phyloP scores from a whole-genome alignment of 164 flowering plant species.

The Brasenia schreberi region DNA sequence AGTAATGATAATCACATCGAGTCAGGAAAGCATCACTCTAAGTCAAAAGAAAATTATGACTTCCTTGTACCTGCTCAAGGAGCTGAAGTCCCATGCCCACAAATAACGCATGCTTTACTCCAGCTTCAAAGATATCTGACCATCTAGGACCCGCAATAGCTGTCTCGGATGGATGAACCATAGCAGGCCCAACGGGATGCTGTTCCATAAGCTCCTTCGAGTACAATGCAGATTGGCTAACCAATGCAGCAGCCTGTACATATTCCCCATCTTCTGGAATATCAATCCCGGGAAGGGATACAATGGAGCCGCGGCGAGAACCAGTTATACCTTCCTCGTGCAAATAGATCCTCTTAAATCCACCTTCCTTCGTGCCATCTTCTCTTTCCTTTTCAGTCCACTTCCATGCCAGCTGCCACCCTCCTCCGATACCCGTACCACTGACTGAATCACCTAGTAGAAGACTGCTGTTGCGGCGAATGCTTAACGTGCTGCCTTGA shows the following conservation, averaged over 20 bases:
- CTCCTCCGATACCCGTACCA: constrained; percentile 49
- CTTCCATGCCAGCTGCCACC: constrained; percentile 55
- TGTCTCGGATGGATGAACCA: constrained; percentile 39
- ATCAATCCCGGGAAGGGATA: constrained; percentile 34
- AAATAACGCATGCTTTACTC: constrained; percentile 44
- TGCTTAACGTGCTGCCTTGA: constrained; percentile 32
- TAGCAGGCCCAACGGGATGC: constrained; percentile 39
- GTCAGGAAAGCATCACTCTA: too few species aligned
- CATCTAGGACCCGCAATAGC: constrained; percentile 26
- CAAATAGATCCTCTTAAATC: constrained; percentile 42
- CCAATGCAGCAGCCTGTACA: constrained; percentile 46
- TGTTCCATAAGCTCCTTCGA: constrained; percentile 34
- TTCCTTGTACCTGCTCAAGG: constrained; percentile 40
- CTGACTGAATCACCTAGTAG: constrained; percentile 26
- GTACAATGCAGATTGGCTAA: constrained; percentile 42
- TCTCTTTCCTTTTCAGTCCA: constrained; percentile 35
- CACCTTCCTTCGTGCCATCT: constrained; percentile 40
- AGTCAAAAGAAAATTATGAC: background rate
- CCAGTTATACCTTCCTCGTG: constrained; percentile 34
- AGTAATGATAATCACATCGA: too few species aligned
- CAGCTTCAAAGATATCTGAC: constrained; percentile 38
- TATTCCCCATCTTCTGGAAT: constrained; percentile 20
- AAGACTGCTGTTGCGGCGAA: constrained; percentile 28
- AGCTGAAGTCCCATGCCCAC: constrained; percentile 51
- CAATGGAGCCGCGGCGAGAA: constrained; percentile 34